Evolutionary conservation across 805 yeast species (phyloP), one percentile per base, ranked within the genome.

Genomic region (Lipomyces mesembrius): DNA sequence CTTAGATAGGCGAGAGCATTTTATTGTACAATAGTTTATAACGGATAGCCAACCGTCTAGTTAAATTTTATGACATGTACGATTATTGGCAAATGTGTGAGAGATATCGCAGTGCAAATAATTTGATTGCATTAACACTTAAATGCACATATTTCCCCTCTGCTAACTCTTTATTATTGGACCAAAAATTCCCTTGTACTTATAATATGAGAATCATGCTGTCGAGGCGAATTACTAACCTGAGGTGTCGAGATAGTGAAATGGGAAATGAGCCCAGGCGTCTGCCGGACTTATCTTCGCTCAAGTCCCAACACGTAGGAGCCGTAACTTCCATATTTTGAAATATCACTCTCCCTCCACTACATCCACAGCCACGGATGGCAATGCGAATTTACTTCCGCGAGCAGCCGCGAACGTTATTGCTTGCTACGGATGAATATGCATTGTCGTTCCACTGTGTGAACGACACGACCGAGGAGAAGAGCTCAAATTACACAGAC

Each of bases 341-440:
- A 17, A 39, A 14, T 14, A 43, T 43, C 49, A 43, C 49, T 7
- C 7, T 43, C 22, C 20, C 9, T 17, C 49, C 49, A 17, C 49
- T 7, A 43, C 49, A 43, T 43, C 49, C 22, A n/a, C 49, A 43
- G 22, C 49, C 9, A 17, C 49, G 49, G 14, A 53, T 51, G 61
- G 43, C 62, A 20, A 90, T 90, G 92, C 84, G 79, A 75, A 83
- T 90, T 9, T 87, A 82, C 76, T 81, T 89, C 64, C 86, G 89
- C 65, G 85, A 83, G 65, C 77, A 81, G 43, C 94, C 96, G 1
- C 81, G 97, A 65, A 84, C 93, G 17, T 80, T 91, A 66, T 88
- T 91, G 1, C 80, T 92, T 2, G 85, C 87, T 2, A 84, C 89
- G 22, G 83, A 83, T 55, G 83, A 83, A 32, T 83, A 81, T 74